Evolutionary conservation across 768 basidiomycete species (phyloP).

Genomic region (Serpula lacrymans): DNA sequence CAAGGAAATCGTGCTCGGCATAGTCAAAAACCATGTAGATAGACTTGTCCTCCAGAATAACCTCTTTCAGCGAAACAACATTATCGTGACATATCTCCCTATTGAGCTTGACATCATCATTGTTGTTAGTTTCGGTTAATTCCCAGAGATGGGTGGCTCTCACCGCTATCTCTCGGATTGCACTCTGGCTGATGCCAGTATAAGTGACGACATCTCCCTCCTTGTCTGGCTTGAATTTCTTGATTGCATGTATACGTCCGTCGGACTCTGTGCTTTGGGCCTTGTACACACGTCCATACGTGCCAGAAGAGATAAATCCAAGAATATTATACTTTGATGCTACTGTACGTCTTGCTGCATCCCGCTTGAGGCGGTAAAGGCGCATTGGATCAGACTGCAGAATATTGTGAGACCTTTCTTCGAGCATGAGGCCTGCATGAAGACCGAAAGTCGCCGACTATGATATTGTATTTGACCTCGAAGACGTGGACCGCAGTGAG

Average conservation of each 20-base stretch:
- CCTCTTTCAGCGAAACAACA: slow-evolving; percentile 86
- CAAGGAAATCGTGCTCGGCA: slow-evolving; percentile 97
- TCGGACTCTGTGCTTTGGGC: slow-evolving; percentile 75
- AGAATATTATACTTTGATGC: slow-evolving; percentile 85
- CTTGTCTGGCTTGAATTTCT: slow-evolving; percentile 99
- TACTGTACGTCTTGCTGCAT: slow-evolving; percentile 62
- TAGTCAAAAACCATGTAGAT: slow-evolving; percentile 99
- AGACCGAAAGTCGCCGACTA: too few relatives aligned
- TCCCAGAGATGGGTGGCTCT: slow-evolving; percentile 24
- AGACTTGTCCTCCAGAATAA: slow-evolving; percentile 95
- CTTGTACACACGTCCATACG: slow-evolving; percentile 99
- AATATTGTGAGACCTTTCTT: slow-evolving; percentile 34
- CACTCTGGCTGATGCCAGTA: slow-evolving; percentile 97
- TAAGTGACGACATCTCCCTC: slow-evolving; percentile 95
- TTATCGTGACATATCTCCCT: slow-evolving; percentile 90
- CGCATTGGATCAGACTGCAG: slow-evolving; percentile 74
- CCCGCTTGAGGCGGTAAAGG: slow-evolving; percentile 76
- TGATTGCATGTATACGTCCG: slow-evolving; percentile 84
- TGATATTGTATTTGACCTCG: too few relatives aligned
- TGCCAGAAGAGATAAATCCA: slow-evolving; percentile 97
- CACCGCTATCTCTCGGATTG: slow-evolving; percentile 94
- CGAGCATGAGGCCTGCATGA: too few relatives aligned
- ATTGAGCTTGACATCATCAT: slow-evolving; percentile 58
- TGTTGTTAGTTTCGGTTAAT: too few relatives aligned
- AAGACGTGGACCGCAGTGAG: too few relatives aligned